Percentiles rank a stretch among this genome's conserved stretches.
These are phyloP conservation scores for Patellaria atrata DNA, from an alignment of 495 filamentous ascomycete genomes.

Conservation along the genomic window DNA sequence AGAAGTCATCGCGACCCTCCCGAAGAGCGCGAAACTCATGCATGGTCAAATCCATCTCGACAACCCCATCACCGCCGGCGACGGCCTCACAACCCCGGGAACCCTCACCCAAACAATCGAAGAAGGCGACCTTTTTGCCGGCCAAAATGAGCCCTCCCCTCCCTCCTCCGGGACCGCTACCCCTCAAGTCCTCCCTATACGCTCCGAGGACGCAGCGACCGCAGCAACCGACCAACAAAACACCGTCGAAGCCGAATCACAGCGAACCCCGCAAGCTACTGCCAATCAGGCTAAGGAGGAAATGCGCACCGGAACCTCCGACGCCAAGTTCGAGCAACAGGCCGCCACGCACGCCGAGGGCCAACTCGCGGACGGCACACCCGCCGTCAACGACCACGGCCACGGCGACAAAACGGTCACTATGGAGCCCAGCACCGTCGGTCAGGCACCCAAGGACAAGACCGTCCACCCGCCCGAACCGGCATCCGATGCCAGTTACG, in stretches of 20 bases:
- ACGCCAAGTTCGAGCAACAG: slow-evolving; percentile 23
- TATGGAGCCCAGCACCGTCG: slow-evolving; percentile 29
- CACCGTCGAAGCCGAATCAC: not conserved
- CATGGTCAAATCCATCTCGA: slow-evolving; percentile 6
- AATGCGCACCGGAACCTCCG: slow-evolving; percentile 21
- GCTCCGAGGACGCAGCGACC: not conserved
- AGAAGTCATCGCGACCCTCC: slow-evolving; percentile 17
- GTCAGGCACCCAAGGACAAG: slow-evolving; percentile 28
- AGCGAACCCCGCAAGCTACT: not conserved
- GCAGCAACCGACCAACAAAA: not conserved
- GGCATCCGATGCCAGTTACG: slow-evolving; percentile 7
- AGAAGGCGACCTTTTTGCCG: slow-evolving; percentile 3
- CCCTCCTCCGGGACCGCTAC: not conserved
- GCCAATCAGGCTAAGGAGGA: not conserved
- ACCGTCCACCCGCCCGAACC: slow-evolving; percentile 13
- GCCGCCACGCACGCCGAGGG: slow-evolving; percentile 25
- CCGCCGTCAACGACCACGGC: slow-evolving; percentile 19
- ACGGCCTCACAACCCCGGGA: slow-evolving; percentile 12
- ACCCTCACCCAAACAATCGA: slow-evolving; percentile 19
- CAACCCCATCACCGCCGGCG: slow-evolving; percentile 13
- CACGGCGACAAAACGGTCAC: slow-evolving; percentile 24
- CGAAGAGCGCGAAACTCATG: slow-evolving; percentile 11
- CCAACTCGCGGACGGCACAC: slow-evolving; percentile 24
- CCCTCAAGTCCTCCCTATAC: not conserved
- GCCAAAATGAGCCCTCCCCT: slow-evolving; percentile 3